phyloP scores from a whole-genome alignment of 164 flowering plant genomes.

The Vitis rupestris region DNA sequence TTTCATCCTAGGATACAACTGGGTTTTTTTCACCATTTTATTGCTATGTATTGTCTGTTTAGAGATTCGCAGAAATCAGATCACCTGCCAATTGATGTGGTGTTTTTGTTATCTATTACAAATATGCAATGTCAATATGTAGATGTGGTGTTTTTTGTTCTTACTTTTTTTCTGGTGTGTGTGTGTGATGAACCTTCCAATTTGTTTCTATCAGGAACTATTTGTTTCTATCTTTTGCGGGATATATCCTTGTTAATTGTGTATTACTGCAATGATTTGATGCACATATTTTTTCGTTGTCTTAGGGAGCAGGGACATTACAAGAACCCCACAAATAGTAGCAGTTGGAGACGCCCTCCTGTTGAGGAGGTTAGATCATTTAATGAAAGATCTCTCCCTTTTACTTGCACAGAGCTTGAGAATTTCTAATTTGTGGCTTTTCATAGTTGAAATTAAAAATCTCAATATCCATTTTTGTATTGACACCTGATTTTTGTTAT shows the following conservation, averaged over 20 bases:
- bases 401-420: background rate
- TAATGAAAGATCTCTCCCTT: background rate
- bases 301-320: conserved; percentile 76
- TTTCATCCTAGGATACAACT: too few relatives aligned
- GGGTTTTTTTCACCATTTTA: too few relatives aligned
- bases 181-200: too few relatives aligned
- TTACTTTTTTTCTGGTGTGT: too few relatives aligned
- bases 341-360: conserved; percentile 77
- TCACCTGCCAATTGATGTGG: too few relatives aligned
- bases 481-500: background rate
- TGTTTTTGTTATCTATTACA: too few relatives aligned
- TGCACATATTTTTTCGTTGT: conserved; percentile 10
- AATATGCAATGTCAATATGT: too few relatives aligned
- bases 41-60: too few relatives aligned
- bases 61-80: too few relatives aligned
- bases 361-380: conserved; percentile 72
- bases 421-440: background rate
- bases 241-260: background rate
- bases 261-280: background rate
- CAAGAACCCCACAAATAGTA: conserved; percentile 54
- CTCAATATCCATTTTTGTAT: background rate
- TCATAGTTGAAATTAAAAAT: background rate
- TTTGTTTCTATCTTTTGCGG: background rate
- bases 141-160: too few relatives aligned
- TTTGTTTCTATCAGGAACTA: background rate